phyloP scores from a whole-genome alignment of 352 stramenopile species.

The Phytopythium vexans region DNA sequence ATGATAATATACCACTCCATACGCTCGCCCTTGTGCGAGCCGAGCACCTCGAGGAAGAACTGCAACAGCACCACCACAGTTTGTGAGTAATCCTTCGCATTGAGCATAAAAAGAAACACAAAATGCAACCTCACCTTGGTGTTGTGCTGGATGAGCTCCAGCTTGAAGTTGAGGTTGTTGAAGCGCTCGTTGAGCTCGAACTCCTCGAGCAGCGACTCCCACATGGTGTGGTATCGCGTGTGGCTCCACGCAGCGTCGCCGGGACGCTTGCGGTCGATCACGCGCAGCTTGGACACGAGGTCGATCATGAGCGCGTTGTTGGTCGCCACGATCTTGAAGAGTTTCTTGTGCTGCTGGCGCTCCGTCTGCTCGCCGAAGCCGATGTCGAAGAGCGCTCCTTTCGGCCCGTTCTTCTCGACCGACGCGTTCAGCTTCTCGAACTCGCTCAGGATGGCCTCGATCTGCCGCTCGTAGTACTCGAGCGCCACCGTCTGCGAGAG shows the following conservation, averaged over 20 bases:
- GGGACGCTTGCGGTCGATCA: slow-evolving; percentile 92
- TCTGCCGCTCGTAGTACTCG: slow-evolving; percentile 95
- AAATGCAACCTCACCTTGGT: slow-evolving; percentile 76
- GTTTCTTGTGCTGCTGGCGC: slow-evolving; percentile 69
- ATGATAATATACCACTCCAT: slow-evolving; percentile 99
- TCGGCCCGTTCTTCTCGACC: slow-evolving; percentile 73
- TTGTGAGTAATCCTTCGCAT: no score
- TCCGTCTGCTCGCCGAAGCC: slow-evolving; percentile 48
- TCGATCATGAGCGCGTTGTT: slow-evolving; percentile 97
- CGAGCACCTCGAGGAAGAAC: slow-evolving; percentile 98
- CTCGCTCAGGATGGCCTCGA: slow-evolving; percentile 93
- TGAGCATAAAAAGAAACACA: slow-evolving; percentile 1
- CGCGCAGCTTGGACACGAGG: slow-evolving; percentile 94
- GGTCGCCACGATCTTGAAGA: slow-evolving; percentile 91
- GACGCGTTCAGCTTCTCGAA: slow-evolving; percentile 94
- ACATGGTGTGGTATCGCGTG: slow-evolving; percentile 93
- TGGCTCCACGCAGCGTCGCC: slow-evolving; percentile 95
- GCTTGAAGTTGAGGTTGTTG: slow-evolving; percentile 97
- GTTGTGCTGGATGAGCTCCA: slow-evolving; percentile 97
- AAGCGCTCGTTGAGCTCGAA: slow-evolving; percentile 95
- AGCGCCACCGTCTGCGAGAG: slow-evolving; percentile 95
- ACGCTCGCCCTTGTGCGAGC: slow-evolving; percentile 92
- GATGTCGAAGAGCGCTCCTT: slow-evolving; percentile 62
- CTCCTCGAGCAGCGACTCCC: slow-evolving; percentile 85
- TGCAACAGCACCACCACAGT: slow-evolving; percentile 16